Conservation (phyloP, 1,284 basidiomycete genomes). For the Lentinula novae-zelandiae region DNA sequence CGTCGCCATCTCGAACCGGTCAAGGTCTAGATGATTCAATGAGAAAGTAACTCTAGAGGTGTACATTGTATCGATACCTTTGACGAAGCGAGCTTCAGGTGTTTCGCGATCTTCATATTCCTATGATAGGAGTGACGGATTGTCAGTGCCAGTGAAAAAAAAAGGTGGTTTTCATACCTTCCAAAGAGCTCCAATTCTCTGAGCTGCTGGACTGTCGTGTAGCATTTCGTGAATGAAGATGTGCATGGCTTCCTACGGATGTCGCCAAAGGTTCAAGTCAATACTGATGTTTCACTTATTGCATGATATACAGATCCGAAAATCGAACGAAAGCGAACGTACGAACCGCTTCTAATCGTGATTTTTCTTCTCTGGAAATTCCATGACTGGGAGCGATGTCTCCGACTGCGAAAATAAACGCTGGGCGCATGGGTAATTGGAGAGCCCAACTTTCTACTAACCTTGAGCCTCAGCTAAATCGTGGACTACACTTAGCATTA, state of each 20-base stretch:
- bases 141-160: background rate
- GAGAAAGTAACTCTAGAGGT: background rate
- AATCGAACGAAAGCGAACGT: background rate
- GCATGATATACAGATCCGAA: background rate
- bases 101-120: slow-evolving; percentile 89
- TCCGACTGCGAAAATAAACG: slow-evolving; percentile 55
- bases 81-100: slow-evolving; percentile 87
- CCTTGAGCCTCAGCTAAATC: slow-evolving; percentile 96
- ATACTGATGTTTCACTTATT: background rate
- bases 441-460: slow-evolving; percentile 18
- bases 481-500: slow-evolving; percentile 89
- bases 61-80: slow-evolving; percentile 49
- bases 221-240: slow-evolving; percentile 90
- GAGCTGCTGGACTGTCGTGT: slow-evolving; percentile 74
- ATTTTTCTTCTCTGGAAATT: slow-evolving; percentile 81
- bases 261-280: too few relatives aligned
- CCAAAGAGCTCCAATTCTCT: slow-evolving; percentile 80
- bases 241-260: slow-evolving; percentile 78
- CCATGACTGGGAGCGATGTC: slow-evolving; percentile 92
- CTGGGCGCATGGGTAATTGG: background rate
- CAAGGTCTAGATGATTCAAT: slow-evolving; percentile 59
- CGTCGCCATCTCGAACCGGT: slow-evolving; percentile 89
- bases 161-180: slow-evolving; percentile 41
- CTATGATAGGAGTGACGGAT: slow-evolving; percentile 30
- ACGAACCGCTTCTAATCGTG: slow-evolving; percentile 64